Evolutionary conservation across 2,329 filamentous ascomycete genomes (phyloP), one percentile per base, ranked within the genome.

Genomic region (Ophiostoma triangulosporum): DNA sequence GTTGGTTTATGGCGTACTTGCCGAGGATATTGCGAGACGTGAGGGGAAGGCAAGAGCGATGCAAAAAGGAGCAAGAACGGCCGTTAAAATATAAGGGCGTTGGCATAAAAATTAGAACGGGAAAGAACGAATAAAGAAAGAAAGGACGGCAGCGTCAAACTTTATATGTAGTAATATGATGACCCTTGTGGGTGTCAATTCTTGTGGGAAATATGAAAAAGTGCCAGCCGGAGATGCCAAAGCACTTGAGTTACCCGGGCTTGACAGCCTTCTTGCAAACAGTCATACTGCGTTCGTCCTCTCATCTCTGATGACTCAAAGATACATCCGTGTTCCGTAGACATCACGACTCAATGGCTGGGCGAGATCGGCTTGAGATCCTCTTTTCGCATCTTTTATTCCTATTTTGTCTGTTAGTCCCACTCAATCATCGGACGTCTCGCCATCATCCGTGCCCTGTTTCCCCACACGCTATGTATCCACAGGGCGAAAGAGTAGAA

Each of bases 391-490:
- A 31, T 40, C 26, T 48, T 48, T 26, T 29, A 20, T 24, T 22
- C 20, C 14, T 43, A 15, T n/a, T 29, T 24, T 15, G 15, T n/a
- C 12, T 27, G 8, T 9, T 45, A 27, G 40, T 27, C 26, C 14
- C 7, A 35, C 26, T n/a, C 15, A 17, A 46, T 46, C 26, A 27
- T 29, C 43, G 15, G 43, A 14, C 38, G 17, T 40, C 20, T 24
- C 17, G 20, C 20, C 38, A 11, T 43, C 38, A 11, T 24, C 38
- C 38, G 38, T 24, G 38, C 36, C 38, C 17, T 36, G n/a, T 12
- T 48, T 54, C 48, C 48, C 53, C 53, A 54, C 48, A 51, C 48
- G 53, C 38, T 36, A 51, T 35, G 22, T n/a, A 48, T 31, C 27
- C n/a, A 32, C 26, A 48, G 15, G 24, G 15, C n/a, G 26, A 17